phyloP scores from a whole-genome alignment of 2,329 filamentous ascomycete genomes.

The Tolypocladium sp. region DNA sequence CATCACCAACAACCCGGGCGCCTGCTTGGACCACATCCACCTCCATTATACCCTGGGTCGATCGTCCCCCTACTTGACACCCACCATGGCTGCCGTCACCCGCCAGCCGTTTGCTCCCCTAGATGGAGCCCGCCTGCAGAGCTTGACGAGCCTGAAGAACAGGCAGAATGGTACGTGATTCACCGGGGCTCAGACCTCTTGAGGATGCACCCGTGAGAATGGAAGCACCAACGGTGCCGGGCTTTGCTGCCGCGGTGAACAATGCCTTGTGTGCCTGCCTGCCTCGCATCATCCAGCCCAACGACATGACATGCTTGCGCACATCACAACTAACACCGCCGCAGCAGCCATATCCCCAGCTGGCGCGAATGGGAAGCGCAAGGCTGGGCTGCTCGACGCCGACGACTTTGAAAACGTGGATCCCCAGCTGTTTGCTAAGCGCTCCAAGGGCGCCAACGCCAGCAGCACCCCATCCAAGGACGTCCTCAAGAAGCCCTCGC shows the following conservation, averaged over 20 bases:
- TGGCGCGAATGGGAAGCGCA: constrained; percentile 37
- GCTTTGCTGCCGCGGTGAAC: background rate
- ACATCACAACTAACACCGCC: constrained; percentile 19
- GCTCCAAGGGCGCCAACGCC: constrained; percentile 41
- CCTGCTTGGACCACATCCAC: background rate
- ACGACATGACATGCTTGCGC: background rate
- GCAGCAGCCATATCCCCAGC: constrained; percentile 27
- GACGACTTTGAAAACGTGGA: constrained; percentile 55
- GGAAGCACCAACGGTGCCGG: too few species aligned
- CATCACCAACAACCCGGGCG: background rate
- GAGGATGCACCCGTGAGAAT: background rate
- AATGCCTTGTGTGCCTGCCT: background rate
- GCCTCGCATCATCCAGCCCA: background rate
- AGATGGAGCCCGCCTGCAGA: constrained; percentile 59
- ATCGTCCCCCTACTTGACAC: background rate
- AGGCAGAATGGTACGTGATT: constrained; percentile 57
- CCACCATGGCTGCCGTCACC: constrained; percentile 43
- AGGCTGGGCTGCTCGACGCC: constrained; percentile 42
- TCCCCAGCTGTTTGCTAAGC: constrained; percentile 47
- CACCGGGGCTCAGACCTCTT: background rate
- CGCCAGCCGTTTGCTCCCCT: constrained; percentile 71
- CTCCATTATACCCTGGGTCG: background rate
- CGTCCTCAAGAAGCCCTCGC: constrained; percentile 41
- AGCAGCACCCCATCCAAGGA: constrained; percentile 30
- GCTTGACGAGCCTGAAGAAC: constrained; percentile 67